Percentiles rank a stretch among this genome's conserved stretches.
Conservation (phyloP, 2,329 filamentous ascomycete genomes). For the Aspergillaceae sp. region DNA sequence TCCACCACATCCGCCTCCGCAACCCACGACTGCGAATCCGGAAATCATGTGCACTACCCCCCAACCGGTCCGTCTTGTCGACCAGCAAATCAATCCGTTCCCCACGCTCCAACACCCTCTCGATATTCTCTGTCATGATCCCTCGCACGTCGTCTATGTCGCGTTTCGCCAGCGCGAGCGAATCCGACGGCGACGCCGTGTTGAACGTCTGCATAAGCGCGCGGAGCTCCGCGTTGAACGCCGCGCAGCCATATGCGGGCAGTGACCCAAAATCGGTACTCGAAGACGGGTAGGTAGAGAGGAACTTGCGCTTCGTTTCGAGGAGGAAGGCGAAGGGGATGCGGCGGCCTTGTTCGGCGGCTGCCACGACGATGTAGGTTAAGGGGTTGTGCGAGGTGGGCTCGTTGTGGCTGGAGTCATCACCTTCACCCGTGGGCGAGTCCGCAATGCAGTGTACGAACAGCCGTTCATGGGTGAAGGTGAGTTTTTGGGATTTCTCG, state of each 20-base stretch:
- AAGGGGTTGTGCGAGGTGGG: constrained; percentile 64
- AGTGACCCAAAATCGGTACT: constrained; percentile 65
- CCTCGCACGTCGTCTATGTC: constrained; percentile 90
- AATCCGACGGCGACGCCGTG: constrained; percentile 68
- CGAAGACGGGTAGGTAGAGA: constrained; percentile 57
- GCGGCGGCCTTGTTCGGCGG: constrained; percentile 70
- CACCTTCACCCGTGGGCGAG: constrained; percentile 55
- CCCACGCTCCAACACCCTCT: constrained; percentile 76
- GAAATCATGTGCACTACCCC: constrained; percentile 83
- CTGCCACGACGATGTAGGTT: constrained; percentile 84
- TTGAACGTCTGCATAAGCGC: constrained; percentile 76
- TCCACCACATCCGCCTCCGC: constrained; percentile 98
- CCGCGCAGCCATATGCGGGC: constrained; percentile 81
- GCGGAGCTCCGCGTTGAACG: constrained; percentile 74
- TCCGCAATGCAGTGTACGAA: constrained; percentile 95
- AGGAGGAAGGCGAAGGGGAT: constrained; percentile 89
- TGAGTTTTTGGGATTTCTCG: constrained; percentile 71
- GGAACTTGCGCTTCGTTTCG: constrained; percentile 82
- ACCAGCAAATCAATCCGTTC: constrained; percentile 90
- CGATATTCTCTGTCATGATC: constrained; percentile 95
- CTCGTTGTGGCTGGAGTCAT: constrained; percentile 26
- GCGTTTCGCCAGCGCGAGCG: constrained; percentile 69
- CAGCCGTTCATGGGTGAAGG: constrained; percentile 83
- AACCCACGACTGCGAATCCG: constrained; percentile 75
- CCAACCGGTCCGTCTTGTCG: constrained; percentile 90